Conservation (phyloP, 1,139 yeast species). For the Sugiyamaella pinicola region DNA sequence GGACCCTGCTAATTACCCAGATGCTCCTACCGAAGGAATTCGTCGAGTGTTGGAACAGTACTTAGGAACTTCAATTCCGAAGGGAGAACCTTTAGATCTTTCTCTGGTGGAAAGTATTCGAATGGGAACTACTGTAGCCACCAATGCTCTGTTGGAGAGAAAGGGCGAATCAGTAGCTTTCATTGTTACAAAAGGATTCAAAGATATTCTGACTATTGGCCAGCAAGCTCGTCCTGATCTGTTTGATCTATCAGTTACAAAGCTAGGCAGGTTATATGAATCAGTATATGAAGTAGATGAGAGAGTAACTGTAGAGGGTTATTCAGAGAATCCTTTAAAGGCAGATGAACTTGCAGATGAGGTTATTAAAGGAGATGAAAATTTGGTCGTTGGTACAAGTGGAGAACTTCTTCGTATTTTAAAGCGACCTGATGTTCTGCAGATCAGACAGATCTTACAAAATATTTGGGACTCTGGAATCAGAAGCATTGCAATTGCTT, state of each 20-base stretch:
- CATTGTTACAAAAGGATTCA: slow-evolving; percentile 66
- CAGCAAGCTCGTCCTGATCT: slow-evolving; percentile 72
- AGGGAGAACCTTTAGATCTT: slow-evolving; percentile 50
- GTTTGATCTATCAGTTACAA: slow-evolving; percentile 62
- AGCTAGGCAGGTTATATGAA: slow-evolving; percentile 62
- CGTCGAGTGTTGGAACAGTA: slow-evolving; percentile 69
- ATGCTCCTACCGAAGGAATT: slow-evolving; percentile 92
- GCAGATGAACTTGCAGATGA: slow-evolving; percentile 31
- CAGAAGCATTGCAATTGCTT: slow-evolving; percentile 65
- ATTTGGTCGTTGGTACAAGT: slow-evolving; percentile 55
- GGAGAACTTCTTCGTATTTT: slow-evolving; percentile 65
- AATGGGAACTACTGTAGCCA: slow-evolving; percentile 83
- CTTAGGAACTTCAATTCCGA: slow-evolving; percentile 50
- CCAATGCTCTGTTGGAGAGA: slow-evolving; percentile 70
- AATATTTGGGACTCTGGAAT: slow-evolving; percentile 57
- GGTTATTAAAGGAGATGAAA: slow-evolving; percentile 35
- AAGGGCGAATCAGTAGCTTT: slow-evolving; percentile 68
- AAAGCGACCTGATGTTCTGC: slow-evolving; percentile 50
- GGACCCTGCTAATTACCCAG: slow-evolving; percentile 81
- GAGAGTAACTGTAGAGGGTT: slow-evolving; percentile 70
- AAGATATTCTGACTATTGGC: slow-evolving; percentile 66
- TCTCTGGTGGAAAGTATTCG: slow-evolving; percentile 58
- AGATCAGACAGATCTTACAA: slow-evolving; percentile 47
- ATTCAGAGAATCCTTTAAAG: slow-evolving; percentile 58
- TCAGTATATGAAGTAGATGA: slow-evolving; percentile 69